phyloP scores from a whole-genome alignment of 176 grass and related monocot genomes.

The Oryza australiensis region DNA sequence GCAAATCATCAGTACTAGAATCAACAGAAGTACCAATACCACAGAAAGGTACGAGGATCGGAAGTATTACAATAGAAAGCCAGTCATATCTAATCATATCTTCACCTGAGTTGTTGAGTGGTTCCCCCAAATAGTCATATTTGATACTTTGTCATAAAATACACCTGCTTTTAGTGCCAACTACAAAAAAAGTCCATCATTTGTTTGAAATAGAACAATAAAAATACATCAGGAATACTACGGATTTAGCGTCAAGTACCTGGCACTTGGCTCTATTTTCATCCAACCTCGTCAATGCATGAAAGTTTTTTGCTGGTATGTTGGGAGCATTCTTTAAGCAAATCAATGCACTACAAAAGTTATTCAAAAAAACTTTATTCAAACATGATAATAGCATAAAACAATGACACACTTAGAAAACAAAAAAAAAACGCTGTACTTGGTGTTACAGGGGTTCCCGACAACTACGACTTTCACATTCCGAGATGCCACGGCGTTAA shows the following conservation, averaged over 20 bases:
- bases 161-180: conserved; percentile 92
- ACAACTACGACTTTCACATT: conserved; percentile 88
- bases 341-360: conserved; percentile 77
- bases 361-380: neutral
- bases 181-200: conserved; percentile 43
- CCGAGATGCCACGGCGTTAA: conserved; percentile 84
- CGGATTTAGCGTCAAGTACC: conserved; percentile 41
- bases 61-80: neutral
- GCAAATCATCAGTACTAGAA: conserved; percentile 26
- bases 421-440: conserved; percentile 45
- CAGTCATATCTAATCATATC: conserved; percentile 15
- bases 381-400: conserved; percentile 23
- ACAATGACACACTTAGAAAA: conserved; percentile 7
- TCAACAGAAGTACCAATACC: neutral
- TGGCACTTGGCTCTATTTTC: conserved; percentile 99
- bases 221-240: neutral
- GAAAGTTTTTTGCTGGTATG: conserved; percentile 86
- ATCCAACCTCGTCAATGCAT: conserved; percentile 89
- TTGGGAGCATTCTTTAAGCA: conserved; percentile 92
- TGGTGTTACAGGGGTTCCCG: conserved; percentile 98
- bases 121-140: conserved; percentile 98
- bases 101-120: conserved; percentile 98
- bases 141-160: conserved; percentile 98
- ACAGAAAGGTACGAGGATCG: neutral
- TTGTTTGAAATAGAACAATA: conserved; percentile 30